Base-by-base conservation (phyloP, 1,284 basidiomycete species). In the Rhodotorula sp. region DNA sequence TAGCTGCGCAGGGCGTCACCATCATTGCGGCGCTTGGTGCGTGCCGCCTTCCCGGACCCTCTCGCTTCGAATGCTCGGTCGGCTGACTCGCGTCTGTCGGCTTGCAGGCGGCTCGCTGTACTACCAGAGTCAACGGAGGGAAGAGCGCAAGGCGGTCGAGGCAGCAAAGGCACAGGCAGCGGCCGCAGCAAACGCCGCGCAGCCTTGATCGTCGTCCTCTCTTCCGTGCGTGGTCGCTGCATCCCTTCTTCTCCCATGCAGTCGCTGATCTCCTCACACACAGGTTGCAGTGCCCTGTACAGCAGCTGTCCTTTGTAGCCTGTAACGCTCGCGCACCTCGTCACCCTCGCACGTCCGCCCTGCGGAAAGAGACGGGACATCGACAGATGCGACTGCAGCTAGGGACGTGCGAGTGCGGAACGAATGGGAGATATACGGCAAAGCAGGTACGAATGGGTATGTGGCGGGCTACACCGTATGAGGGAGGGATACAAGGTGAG, bases 1-100 rank as follows among this genome's bases (percentile, higher is more conserved):
- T 79, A 14, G 75, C 73, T 7, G 78, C 78, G 0, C 78, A 79
- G 53, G 78, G 77, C 7, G 61, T 78, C n/a, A 79, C 78, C n/a
- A 72, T 79, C 59, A 57, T 78, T 27, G 76, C 73, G 0, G 70
- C 67, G 16, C 61, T 72, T 49, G 67, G 71, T 70, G 5, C 58
- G 67, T 45, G 12, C 55, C 12, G n/a, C 60, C 44, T 14, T 14
- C 42, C 27, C 34, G 14, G 16, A 1, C 9, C 27, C 23, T 3
- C 17, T 23, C 12, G 23, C 25, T 44, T 23, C 48, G 8, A 8
- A 17, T 45, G 41, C 25, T 7, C 9, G 9, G 23, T 52, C 55
- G n/a, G 27, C 54, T 25, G 17, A 53, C 41, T 21, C 23, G 21
- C n/a, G 7, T 34, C 34, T 14, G 8, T 27, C 12, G 7, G n/a